Percentiles rank a stretch among this genome's conserved stretches.
Evolutionary conservation across 768 basidiomycete species (phyloP).

Genomic region (Leccinellum luteum): DNA sequence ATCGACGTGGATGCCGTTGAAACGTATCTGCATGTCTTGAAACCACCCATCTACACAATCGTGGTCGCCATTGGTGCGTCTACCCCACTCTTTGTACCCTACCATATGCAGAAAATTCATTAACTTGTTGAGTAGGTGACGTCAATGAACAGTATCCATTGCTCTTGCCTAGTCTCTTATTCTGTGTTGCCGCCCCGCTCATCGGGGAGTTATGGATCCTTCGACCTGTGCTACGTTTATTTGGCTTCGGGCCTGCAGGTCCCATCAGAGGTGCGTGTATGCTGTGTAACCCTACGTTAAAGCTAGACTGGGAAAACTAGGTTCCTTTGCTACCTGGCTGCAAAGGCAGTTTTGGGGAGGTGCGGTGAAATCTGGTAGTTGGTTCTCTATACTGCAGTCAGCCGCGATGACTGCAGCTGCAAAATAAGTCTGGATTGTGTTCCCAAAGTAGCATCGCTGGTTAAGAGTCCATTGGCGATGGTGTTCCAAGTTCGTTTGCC

Average conservation of each 20-base stretch:
- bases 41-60: constrained; percentile 7
- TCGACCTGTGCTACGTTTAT: not conserved
- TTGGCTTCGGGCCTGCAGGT: constrained; percentile 17
- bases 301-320: not conserved
- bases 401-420: constrained; percentile 5
- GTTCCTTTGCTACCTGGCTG: constrained; percentile 10
- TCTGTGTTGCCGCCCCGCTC: constrained; percentile 1
- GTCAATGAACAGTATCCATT: constrained; percentile 12
- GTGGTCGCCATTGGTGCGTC: constrained; percentile 9
- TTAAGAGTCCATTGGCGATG: not conserved
- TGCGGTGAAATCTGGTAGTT: constrained; percentile 1
- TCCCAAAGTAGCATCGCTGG: not conserved
- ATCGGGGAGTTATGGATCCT: constrained; percentile 14
- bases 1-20: constrained; percentile 6
- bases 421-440: not conserved
- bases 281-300: accelerated
- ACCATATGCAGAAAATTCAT: too few relatives aligned
- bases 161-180: constrained; percentile 5
- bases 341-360: constrained; percentile 7
- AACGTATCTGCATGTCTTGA: constrained; percentile 3
- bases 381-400: constrained; percentile 15
- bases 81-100: not conserved
- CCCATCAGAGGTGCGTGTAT: constrained; percentile 9
- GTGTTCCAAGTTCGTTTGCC: not conserved
- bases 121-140: constrained; percentile 1